Evolutionary conservation across 2,329 filamentous ascomycete species (phyloP).

Genomic region (Stenocarpella maydis): DNA sequence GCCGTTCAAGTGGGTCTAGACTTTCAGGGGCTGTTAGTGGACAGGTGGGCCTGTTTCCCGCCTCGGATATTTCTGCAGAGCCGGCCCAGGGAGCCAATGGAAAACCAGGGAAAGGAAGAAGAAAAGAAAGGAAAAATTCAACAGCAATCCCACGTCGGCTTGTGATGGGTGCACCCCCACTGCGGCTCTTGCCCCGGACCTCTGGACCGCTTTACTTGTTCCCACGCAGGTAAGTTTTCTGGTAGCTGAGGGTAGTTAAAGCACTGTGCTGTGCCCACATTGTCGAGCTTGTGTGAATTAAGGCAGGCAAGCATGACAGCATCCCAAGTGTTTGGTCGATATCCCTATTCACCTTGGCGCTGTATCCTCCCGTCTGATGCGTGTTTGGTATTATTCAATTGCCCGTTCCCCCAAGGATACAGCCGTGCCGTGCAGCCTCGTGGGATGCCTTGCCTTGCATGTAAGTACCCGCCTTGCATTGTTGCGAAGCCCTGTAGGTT

Average conservation of each 20-base stretch:
- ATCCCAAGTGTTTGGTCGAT: too few relatives aligned
- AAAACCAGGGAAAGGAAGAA: neutral
- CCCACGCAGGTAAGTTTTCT: neutral
- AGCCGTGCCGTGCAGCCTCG: neutral
- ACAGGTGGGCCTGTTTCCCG: neutral
- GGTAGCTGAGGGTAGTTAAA: neutral
- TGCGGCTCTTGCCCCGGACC: slow-evolving; percentile 2
- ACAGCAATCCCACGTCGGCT: neutral
- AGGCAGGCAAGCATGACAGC: neutral
- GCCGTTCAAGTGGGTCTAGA: neutral
- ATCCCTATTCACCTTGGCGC: neutral
- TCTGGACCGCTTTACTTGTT: neutral
- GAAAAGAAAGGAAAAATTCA: neutral
- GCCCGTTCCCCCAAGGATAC: neutral
- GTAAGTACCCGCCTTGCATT: neutral
- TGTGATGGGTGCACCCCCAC: slow-evolving; percentile 9
- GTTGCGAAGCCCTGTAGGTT: neutral
- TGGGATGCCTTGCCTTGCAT: neutral
- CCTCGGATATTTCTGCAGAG: slow-evolving; percentile 3
- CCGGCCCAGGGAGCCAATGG: neutral
- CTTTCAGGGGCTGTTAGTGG: neutral
- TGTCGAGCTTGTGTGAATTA: neutral
- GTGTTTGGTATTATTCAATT: neutral
- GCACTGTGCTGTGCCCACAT: neutral
- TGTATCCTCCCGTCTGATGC: neutral